Base-by-base conservation (phyloP, 495 filamentous ascomycete species). In the Entonaema liquescens region DNA sequence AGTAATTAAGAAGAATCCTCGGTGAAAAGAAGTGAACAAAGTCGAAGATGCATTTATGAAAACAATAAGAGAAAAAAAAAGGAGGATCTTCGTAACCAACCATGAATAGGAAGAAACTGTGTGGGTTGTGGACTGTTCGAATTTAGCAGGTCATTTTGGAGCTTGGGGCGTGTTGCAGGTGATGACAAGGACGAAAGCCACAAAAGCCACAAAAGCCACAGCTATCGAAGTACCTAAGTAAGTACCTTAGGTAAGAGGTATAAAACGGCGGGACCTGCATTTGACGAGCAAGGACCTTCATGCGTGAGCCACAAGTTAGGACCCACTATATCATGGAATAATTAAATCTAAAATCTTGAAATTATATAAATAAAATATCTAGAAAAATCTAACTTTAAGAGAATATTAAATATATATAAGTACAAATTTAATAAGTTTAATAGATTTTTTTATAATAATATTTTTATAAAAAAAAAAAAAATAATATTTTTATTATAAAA, bases 61-160 rank as follows among this genome's bases (percentile, higher is more conserved):
- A 65, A 49, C 11, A 57, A 47, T 26, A 40, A 38, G 58, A 15
- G n/a, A n/a, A 38, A 35, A 47, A 68, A 63, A 64, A 61, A 62
- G 65, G 57, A 68, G 65, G 60, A 68, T 65, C 60, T 63, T 33
- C 28, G 26, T 26, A 66, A 28, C 54, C 40, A 68, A 65, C 55
- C 47, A 62, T 64, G 54, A 40, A 49, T 21, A 44, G n/a, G 23
- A 61, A 57, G 56, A 65, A 72, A 68, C 54, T 60, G 28, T 59
- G 63, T 63, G 59, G 63, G 35, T 65, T 70, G 62, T 36, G 15
- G 49, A 62, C 59, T 28, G 44, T 67, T 62, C 54, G 59, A 72
- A 72, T 68, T 68, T 64, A 68, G 64, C 36, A 72, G 55, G 70
- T 71, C 35, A 36, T 29, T 63, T 62, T 38, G 47, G 60, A 69